These are phyloP conservation scores for Ceratobasidium sp. DNA, from an alignment of 1,284 basidiomycete genomes.

Conservation along the genomic window DNA sequence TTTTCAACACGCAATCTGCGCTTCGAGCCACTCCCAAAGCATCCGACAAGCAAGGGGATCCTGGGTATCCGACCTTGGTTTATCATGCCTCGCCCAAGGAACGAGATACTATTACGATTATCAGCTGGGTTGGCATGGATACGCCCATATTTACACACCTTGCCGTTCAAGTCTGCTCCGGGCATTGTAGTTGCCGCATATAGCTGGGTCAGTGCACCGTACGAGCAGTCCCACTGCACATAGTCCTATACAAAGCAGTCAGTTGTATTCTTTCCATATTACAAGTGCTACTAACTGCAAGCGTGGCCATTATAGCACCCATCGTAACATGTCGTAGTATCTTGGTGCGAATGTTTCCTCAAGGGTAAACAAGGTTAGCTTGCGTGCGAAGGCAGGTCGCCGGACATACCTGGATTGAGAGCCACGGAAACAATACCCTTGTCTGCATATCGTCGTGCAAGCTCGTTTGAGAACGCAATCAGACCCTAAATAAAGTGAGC, in stretches of 20 bases:
- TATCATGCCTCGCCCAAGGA: constrained; percentile 46
- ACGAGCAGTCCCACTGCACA: constrained; percentile 35
- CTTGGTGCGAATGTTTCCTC: constrained; percentile 38
- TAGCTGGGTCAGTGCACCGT: constrained; percentile 47
- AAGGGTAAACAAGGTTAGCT: background rate
- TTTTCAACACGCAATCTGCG: constrained; percentile 51
- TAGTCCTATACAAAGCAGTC: constrained; percentile 12
- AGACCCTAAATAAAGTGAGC: constrained; percentile 33
- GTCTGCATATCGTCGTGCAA: constrained; percentile 47
- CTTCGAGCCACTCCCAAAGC: constrained; percentile 63
- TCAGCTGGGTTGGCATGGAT: background rate
- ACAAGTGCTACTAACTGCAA: constrained; percentile 10
- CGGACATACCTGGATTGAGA: constrained; percentile 46
- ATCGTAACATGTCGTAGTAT: constrained; percentile 18
- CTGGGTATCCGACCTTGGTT: constrained; percentile 53
- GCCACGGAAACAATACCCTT: constrained; percentile 49
- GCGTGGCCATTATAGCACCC: background rate
- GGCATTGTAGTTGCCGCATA: constrained; percentile 46
- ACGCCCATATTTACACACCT: constrained; percentile 25
- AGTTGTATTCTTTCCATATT: background rate
- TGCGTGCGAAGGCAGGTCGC: background rate
- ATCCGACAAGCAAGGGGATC: constrained; percentile 53
- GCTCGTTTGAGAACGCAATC: constrained; percentile 48
- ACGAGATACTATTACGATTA: constrained; percentile 29
- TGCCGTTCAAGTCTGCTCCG: constrained; percentile 46